Evolutionary conservation across 306 rosid species (phyloP).

Genomic region (Vachellia collinsii): DNA sequence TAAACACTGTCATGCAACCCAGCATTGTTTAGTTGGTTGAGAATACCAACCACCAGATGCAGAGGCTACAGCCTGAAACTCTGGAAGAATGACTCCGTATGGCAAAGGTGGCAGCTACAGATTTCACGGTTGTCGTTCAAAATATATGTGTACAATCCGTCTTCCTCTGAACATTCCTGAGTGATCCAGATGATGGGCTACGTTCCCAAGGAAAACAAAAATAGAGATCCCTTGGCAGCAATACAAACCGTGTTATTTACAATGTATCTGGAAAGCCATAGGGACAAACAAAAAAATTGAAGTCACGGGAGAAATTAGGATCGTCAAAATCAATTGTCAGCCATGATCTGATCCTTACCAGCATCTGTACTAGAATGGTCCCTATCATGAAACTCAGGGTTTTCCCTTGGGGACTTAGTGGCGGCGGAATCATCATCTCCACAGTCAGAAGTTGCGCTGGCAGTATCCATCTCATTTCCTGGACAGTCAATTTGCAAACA

Average conservation of each 20-base stretch:
- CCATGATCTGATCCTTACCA: slow-evolving; percentile 28
- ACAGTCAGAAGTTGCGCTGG: slow-evolving; percentile 66
- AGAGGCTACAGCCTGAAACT: background rate
- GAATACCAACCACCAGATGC: background rate
- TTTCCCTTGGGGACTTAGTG: slow-evolving; percentile 26
- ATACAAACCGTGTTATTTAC: slow-evolving; percentile 13
- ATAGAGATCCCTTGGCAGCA: slow-evolving; percentile 18
- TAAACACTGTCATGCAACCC: too few relatives aligned
- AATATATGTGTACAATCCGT: background rate
- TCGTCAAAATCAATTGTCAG: slow-evolving; percentile 37
- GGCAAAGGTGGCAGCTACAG: background rate
- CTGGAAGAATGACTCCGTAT: background rate
- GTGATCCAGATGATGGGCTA: slow-evolving; percentile 5
- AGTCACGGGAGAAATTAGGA: slow-evolving; percentile 1
- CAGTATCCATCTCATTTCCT: slow-evolving; percentile 65
- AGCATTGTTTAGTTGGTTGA: background rate
- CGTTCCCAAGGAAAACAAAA: slow-evolving; percentile 17
- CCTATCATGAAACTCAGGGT: slow-evolving; percentile 9
- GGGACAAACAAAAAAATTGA: background rate
- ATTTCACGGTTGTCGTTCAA: slow-evolving; percentile 1
- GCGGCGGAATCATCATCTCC: slow-evolving; percentile 50
- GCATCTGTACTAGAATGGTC: slow-evolving; percentile 39
- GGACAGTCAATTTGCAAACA: slow-evolving; percentile 69
- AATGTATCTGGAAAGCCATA: slow-evolving; percentile 22
- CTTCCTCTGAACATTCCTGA: slow-evolving; percentile 5